These are phyloP conservation scores for Fragilaria crotonensis DNA, from an alignment of 108 stramenopile species.

Conservation along the genomic window DNA sequence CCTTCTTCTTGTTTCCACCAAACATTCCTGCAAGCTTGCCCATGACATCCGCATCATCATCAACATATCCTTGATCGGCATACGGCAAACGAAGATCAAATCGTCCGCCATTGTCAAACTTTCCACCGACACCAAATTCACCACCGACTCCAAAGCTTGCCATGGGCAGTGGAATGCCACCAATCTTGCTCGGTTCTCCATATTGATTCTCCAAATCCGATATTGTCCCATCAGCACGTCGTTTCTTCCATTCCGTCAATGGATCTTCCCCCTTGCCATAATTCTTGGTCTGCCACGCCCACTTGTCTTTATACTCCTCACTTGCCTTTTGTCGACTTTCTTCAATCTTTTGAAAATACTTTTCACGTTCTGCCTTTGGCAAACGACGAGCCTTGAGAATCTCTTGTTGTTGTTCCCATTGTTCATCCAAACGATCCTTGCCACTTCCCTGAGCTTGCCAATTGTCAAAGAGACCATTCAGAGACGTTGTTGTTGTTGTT, in stretches of 20 bases:
- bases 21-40: constrained; percentile 45
- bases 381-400: constrained; percentile 50
- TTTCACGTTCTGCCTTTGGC: constrained; percentile 52
- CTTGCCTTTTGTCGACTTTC: constrained; percentile 54
- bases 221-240: constrained; percentile 60
- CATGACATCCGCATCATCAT: constrained; percentile 74
- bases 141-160: constrained; percentile 87
- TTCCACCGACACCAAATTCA: constrained; percentile 86
- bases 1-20: constrained; percentile 43
- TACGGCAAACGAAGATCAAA: constrained; percentile 93
- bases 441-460: constrained; percentile 42
- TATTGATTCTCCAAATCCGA: constrained; percentile 82
- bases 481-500: constrained; percentile 1
- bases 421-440: constrained; percentile 44
- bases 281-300: constrained; percentile 83
- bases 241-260: constrained; percentile 81
- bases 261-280: constrained; percentile 82
- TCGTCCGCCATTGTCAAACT: constrained; percentile 94
- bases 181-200: constrained; percentile 74
- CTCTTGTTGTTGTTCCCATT: constrained; percentile 78
- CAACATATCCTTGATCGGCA: constrained; percentile 91
- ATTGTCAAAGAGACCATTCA: constrained; percentile 37
- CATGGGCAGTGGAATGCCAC: constrained; percentile 80
- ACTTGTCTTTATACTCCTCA: constrained; percentile 68
- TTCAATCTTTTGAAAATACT: constrained; percentile 72